A percentile compares a stretch with the other conserved stretches of the same genome.
Evolutionary conservation across 352 stramenopile genomes (phyloP).

Genomic region (Phytopythium litorale): DNA sequence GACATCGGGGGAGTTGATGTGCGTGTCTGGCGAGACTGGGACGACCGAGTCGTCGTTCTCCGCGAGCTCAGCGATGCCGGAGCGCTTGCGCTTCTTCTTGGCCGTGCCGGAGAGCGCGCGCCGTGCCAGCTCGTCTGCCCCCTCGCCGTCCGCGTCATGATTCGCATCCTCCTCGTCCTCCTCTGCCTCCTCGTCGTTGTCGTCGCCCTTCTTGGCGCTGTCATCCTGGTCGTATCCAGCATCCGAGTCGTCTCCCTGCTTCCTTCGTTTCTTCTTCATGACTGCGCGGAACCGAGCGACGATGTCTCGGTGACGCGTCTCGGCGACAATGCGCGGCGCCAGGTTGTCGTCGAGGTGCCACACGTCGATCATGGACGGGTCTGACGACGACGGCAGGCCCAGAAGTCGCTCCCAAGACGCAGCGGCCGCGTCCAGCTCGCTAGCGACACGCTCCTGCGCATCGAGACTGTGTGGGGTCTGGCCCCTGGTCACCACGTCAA

Average conservation of each 20-base stretch:
- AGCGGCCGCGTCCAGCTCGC: background rate
- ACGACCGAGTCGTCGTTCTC: conserved; percentile 64
- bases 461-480: background rate
- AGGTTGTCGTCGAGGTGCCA: conserved; percentile 61
- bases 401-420: conserved; percentile 59
- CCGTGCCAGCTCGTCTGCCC: conserved; percentile 30
- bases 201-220: conserved; percentile 34
- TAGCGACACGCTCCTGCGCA: background rate
- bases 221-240: conserved; percentile 38
- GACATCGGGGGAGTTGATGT: conserved; percentile 61
- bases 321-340: conserved; percentile 45
- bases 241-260: conserved; percentile 35
- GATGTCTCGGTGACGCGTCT: conserved; percentile 65
- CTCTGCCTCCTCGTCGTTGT: conserved; percentile 53
- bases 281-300: conserved; percentile 51
- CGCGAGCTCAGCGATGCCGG: conserved; percentile 18
- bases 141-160: conserved; percentile 41
- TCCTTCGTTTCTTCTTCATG: conserved; percentile 31
- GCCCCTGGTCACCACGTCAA: conserved; percentile 40
- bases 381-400: conserved; percentile 39
- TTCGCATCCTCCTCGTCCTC: conserved; percentile 52
- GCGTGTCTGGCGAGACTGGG: conserved; percentile 59
- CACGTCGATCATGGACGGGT: conserved; percentile 72
- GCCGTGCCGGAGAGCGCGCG: conserved; percentile 13
- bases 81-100: conserved; percentile 56